Conservation (phyloP, 257 asterid genomes). For the Knoxia roxburghii region DNA sequence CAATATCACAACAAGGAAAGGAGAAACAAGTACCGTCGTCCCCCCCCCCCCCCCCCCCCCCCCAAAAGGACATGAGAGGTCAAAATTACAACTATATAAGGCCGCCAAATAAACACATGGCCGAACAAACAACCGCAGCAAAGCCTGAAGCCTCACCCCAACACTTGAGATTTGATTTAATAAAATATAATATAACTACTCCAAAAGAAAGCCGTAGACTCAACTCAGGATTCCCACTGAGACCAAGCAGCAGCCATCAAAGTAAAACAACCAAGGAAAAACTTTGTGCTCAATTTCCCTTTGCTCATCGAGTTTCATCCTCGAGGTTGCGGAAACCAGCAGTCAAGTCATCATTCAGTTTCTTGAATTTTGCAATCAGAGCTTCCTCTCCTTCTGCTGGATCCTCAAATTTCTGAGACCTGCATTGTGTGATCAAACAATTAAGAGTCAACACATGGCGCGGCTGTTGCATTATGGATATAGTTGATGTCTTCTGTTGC, state of each 20-base stretch:
- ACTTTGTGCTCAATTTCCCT: not conserved
- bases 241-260: too few species aligned
- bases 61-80: too few species aligned
- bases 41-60: too few species aligned
- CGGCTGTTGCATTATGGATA: not conserved
- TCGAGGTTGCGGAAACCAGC: slow-evolving; percentile 99
- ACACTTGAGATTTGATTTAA: too few species aligned
- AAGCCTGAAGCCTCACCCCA: not conserved
- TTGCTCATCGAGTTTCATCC: slow-evolving; percentile 77
- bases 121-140: not conserved
- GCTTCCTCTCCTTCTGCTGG: slow-evolving; percentile 96
- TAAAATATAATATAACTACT: too few species aligned
- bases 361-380: slow-evolving; percentile 67
- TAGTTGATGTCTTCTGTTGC: slow-evolving; percentile 7
- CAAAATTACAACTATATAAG: slow-evolving; percentile 3
- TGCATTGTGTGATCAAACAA: slow-evolving; percentile 19
- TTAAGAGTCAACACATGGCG: not conserved
- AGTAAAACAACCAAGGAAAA: not conserved
- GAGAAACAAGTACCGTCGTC: too few species aligned
- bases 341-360: slow-evolving; percentile 77
- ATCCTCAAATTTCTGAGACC: slow-evolving; percentile 97
- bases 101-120: not conserved
- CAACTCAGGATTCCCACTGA: too few species aligned
- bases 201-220: too few species aligned
- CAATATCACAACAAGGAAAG: not conserved